Conservation (phyloP, 2,329 filamentous ascomycete genomes). For the Monosporascus cannonballus region DNA sequence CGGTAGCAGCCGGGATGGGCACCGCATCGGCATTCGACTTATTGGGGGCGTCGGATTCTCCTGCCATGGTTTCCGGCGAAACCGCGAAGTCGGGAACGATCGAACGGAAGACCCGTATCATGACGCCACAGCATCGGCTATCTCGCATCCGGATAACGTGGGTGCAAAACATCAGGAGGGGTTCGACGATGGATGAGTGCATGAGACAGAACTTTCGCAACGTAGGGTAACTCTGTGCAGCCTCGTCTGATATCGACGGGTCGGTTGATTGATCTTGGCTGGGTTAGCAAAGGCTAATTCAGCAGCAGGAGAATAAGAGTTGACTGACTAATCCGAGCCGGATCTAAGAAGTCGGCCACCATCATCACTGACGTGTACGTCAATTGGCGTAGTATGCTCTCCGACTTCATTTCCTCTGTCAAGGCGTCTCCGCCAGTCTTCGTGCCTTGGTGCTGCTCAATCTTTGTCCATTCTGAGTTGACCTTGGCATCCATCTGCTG, state of each 20-base stretch:
- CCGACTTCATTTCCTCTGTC: constrained; percentile 95
- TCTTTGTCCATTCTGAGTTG: constrained; percentile 75
- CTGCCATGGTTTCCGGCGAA: constrained; percentile 5
- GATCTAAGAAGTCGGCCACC: constrained; percentile 83
- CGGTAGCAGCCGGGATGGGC: constrained; percentile 46
- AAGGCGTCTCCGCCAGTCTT: constrained; percentile 69
- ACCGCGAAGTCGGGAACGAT: constrained; percentile 70
- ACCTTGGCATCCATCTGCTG: constrained; percentile 84
- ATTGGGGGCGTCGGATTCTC: constrained; percentile 1
- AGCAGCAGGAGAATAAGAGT: background rate
- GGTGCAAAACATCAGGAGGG: constrained; percentile 84
- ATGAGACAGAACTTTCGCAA: constrained; percentile 80
- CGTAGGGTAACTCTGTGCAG: constrained; percentile 41
- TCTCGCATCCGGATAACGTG: constrained; percentile 88
- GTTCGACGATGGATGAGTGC: constrained; percentile 73
- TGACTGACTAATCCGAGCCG: constrained; percentile 55
- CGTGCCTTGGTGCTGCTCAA: constrained; percentile 57
- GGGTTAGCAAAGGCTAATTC: background rate
- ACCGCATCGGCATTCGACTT: constrained; percentile 29
- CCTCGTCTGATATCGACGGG: constrained; percentile 13
- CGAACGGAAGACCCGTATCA: constrained; percentile 78
- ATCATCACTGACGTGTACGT: constrained; percentile 90
- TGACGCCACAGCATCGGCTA: constrained; percentile 78
- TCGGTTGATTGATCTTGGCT: constrained; percentile 18
- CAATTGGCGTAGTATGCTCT: constrained; percentile 88